These are phyloP conservation scores for Cutaneotrichosporon cavernicola DNA, from an alignment of 1,284 basidiomycete species.

Conservation along the genomic window DNA sequence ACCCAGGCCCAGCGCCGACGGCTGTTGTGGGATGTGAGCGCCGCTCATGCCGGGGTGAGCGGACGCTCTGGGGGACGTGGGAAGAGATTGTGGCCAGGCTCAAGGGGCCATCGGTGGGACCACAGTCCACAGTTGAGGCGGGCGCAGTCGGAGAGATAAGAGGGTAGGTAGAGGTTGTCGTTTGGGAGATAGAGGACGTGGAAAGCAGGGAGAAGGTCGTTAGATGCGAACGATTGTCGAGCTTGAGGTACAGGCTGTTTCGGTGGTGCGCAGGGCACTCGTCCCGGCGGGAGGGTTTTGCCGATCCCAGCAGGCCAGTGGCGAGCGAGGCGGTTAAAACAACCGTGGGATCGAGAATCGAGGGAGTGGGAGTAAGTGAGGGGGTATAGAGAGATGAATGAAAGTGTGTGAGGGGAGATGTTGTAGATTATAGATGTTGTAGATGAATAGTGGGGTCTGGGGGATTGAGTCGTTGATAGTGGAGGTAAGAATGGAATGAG, in stretches of 20 bases:
- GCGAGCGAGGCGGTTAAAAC: background rate
- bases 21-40: slow-evolving; percentile 4
- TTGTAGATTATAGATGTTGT: no score
- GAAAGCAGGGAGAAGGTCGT: background rate
- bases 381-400: background rate
- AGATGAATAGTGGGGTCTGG: no score
- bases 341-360: background rate
- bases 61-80: background rate
- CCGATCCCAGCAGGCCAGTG: background rate
- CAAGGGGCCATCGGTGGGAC: background rate
- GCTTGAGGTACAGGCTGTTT: background rate
- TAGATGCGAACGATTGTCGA: background rate
- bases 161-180: background rate
- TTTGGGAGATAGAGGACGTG: background rate
- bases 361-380: background rate
- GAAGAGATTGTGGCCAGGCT: background rate
- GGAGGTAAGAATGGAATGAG: no score
- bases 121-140: background rate
- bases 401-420: background rate
- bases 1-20: background rate
- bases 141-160: background rate
- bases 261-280: background rate
- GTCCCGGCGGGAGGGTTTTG: background rate
- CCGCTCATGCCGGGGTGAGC: slow-evolving; percentile 13
- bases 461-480: no score